Evolutionary conservation across 1,139 yeast species (phyloP), one percentile per base, ranked within the genome.

Genomic region (Magnusiomyces tetraspermus): DNA sequence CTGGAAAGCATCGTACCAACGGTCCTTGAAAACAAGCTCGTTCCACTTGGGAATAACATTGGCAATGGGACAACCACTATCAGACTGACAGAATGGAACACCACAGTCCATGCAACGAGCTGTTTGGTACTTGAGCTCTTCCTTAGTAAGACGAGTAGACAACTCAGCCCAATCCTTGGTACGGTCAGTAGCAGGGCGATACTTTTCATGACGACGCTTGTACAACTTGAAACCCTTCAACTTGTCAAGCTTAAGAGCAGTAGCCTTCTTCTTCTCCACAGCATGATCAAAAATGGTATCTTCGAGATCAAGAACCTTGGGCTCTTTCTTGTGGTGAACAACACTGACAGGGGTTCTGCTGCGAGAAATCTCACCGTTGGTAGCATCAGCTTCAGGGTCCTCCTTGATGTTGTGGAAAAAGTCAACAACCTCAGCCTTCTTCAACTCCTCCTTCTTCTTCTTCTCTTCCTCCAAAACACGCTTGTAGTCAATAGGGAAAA

Each of bases 31-130:
- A 36, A 92, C 96, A 63, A 92, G 79, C 69, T 90, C 97, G 69
- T 92, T 92, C 94, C 97, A 92, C 72, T 90, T 90, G 60, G 98
- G 98, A 75, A 92, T 92, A 62, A 90, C 83, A 71, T 92, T 92
- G 56, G 97, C 89, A 61, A 92, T 85, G 55, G 98, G 98, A 74
- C 98, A 92, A 58, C 98, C 98, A 49, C 96, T 85, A 70, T 92
- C 97, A 45, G 96, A 85, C 66, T 94, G 95, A 76, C 98, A 92
- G 80, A 90, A 92, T 57, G 98, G 98, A 63, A 92, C 95, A 75
- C 98, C 98, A 76, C 98, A 92, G 72, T 92, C 98, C 96, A 92
- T 92, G 78, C 98, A 92, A 71, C 98, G 82, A n/a, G 97, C 97
- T 54, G 97, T 87, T 74, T 92, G 97, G 66, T 78, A 78, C 67